phyloP scores from a whole-genome alignment of 2,329 filamentous ascomycete species.

The Colletotrichum sp. region DNA sequence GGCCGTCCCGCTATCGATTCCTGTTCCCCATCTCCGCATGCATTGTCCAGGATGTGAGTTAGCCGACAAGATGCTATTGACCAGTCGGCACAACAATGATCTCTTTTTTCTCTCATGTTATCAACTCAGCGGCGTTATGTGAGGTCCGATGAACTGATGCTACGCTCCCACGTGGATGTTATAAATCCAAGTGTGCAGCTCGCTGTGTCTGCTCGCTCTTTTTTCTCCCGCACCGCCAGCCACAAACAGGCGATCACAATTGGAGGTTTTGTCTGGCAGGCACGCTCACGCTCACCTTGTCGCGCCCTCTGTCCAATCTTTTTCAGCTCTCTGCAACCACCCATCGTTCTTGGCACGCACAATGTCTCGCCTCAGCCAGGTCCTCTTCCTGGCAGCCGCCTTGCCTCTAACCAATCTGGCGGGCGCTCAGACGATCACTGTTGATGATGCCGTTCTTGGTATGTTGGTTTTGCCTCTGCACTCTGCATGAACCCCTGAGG shows the following conservation, averaged over 20 bases:
- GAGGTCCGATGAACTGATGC: not conserved
- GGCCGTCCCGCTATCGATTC: not conserved
- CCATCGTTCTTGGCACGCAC: not conserved
- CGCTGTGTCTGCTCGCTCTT: not conserved
- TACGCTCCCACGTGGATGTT: constrained; percentile 2
- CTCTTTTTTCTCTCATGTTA: not conserved
- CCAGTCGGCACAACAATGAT: not conserved
- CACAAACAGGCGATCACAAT: not conserved
- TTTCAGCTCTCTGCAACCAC: not conserved
- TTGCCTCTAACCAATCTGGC: not conserved
- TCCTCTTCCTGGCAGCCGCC: not conserved
- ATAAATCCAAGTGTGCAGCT: not conserved
- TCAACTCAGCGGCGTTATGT: not conserved
- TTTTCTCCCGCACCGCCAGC: constrained; percentile 1
- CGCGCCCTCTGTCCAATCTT: not conserved
- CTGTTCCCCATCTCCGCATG: not conserved
- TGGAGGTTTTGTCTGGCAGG: not conserved
- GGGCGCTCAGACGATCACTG: constrained; percentile 3
- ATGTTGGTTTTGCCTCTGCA: not conserved
- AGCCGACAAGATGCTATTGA: not conserved
- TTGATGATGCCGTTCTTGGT: not conserved
- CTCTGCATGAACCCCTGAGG: not conserved
- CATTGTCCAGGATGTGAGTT: not conserved
- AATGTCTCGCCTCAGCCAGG: constrained; percentile 5
- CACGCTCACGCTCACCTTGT: not conserved